These are phyloP conservation scores for Salvia miltiorrhiza DNA, from an alignment of 257 asterid species.

Conservation along the genomic window DNA sequence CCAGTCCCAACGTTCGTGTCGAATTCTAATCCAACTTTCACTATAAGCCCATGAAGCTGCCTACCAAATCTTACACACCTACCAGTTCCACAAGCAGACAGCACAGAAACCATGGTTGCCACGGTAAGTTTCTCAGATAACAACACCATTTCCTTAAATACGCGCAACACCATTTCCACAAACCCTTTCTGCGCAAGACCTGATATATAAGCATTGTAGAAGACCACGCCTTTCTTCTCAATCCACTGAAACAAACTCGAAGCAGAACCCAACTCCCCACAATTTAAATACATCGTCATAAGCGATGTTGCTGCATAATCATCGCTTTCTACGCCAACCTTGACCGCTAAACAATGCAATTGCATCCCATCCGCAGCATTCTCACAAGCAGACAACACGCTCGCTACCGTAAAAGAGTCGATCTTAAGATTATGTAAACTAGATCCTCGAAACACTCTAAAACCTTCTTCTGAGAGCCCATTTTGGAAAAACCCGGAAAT, in stretches of 20 bases:
- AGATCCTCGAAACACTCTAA: constrained; percentile 35
- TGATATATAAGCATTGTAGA: constrained; percentile 67
- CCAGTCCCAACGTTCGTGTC: constrained; percentile 62
- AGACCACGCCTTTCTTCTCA: constrained; percentile 52
- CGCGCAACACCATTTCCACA: constrained; percentile 37
- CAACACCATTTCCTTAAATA: constrained; percentile 63
- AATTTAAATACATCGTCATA: constrained; percentile 64
- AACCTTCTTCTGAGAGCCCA: constrained; percentile 43
- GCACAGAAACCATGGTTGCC: constrained; percentile 56
- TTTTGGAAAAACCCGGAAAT: constrained; percentile 72
- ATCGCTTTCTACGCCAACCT: constrained; percentile 66
- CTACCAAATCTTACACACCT: constrained; percentile 51
- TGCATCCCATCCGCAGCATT: constrained; percentile 43
- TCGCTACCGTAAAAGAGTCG: constrained; percentile 69
- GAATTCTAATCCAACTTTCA: constrained; percentile 36
- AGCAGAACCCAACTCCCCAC: constrained; percentile 49
- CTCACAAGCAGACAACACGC: constrained; percentile 50
- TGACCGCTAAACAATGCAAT: constrained; percentile 68
- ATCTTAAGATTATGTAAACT: constrained; percentile 32
- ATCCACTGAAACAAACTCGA: constrained; percentile 47
- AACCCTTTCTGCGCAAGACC: constrained; percentile 66
- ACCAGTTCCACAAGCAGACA: constrained; percentile 67
- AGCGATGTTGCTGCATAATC: constrained; percentile 60
- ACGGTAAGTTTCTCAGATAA: constrained; percentile 40
- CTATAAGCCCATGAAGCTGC: constrained; percentile 64